phyloP scores from a whole-genome alignment of 1,284 basidiomycete genomes.

The Ceratorhiza oryzae-sativae region DNA sequence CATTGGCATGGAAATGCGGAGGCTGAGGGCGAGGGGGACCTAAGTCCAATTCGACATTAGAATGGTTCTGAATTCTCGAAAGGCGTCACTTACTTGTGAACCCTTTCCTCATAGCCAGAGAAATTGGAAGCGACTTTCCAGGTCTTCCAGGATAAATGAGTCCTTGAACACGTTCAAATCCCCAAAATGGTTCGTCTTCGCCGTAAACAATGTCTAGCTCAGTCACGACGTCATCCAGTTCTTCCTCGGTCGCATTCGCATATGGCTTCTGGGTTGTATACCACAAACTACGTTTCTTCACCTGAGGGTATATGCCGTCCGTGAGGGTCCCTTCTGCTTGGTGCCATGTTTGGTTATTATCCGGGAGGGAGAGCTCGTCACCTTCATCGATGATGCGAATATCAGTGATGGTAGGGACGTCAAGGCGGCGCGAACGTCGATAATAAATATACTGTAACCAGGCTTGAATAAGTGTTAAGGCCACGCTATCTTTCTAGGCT shows the following conservation, averaged over 20 bases:
- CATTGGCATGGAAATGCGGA: conserved; percentile 80
- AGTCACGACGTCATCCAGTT: conserved; percentile 69
- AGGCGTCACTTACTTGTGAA: conserved; percentile 8
- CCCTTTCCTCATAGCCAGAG: conserved; percentile 33
- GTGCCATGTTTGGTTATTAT: conserved; percentile 58
- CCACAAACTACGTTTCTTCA: conserved; percentile 71
- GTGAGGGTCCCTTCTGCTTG: conserved; percentile 64
- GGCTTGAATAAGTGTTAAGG: neutral
- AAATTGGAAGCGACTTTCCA: conserved; percentile 32
- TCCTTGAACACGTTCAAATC: conserved; percentile 58
- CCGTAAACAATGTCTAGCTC: conserved; percentile 89
- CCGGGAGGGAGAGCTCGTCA: conserved; percentile 55
- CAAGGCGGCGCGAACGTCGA: conserved; percentile 78
- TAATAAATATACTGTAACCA: conserved; percentile 74
- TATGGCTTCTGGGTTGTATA: conserved; percentile 72
- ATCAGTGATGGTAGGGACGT: conserved; percentile 60
- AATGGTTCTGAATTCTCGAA: no score
- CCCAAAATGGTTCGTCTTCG: conserved; percentile 77
- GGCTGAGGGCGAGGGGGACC: conserved; percentile 72
- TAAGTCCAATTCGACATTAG: no score
- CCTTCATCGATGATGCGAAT: conserved; percentile 51
- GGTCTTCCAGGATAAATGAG: conserved; percentile 26
- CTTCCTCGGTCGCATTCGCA: conserved; percentile 63
- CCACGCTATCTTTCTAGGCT: conserved; percentile 17
- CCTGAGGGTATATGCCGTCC: conserved; percentile 58